Evolutionary conservation across 305 asterid genomes (phyloP).

Genomic region (Ilex paraguariensis): DNA sequence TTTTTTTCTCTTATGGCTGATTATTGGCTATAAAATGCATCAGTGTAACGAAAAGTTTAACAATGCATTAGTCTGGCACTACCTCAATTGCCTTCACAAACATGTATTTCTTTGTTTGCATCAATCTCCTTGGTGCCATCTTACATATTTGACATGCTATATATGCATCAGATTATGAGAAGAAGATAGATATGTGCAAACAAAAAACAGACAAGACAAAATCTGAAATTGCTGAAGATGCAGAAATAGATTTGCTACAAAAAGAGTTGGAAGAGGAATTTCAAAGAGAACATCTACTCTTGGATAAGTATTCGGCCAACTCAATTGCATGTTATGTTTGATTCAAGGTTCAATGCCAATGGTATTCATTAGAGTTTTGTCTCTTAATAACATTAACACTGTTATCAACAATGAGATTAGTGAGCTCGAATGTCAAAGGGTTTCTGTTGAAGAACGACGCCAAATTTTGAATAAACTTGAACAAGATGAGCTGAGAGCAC

Average conservation of each 20-base stretch:
- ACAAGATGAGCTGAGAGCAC: slow-evolving; percentile 50
- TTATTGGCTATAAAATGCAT: too few relatives aligned
- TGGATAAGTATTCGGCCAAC: slow-evolving; percentile 52
- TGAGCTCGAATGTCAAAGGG: slow-evolving; percentile 47
- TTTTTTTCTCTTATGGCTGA: too few relatives aligned
- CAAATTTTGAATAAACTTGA: slow-evolving; percentile 45
- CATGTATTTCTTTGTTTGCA: too few relatives aligned
- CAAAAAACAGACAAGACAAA: slow-evolving; percentile 52
- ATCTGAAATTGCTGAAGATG: slow-evolving; percentile 48
- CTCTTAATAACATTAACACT: slow-evolving; percentile 40
- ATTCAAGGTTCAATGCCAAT: slow-evolving; percentile 10
- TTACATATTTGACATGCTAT: background rate
- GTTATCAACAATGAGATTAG: slow-evolving; percentile 43
- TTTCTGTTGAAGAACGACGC: slow-evolving; percentile 45
- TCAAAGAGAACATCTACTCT: slow-evolving; percentile 46
- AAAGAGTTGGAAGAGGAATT: slow-evolving; percentile 60
- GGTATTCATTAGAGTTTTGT: slow-evolving; percentile 19
- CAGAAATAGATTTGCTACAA: slow-evolving; percentile 45
- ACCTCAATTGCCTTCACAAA: too few relatives aligned
- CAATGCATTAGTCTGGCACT: too few relatives aligned
- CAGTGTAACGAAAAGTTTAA: too few relatives aligned
- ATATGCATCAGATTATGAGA: slow-evolving; percentile 43
- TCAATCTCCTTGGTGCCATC: too few relatives aligned
- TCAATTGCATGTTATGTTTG: background rate
- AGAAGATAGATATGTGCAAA: slow-evolving; percentile 52